These are phyloP conservation scores for Hypomontagnella monticulosa DNA, from an alignment of 495 filamentous ascomycete genomes.

Conservation along the genomic window DNA sequence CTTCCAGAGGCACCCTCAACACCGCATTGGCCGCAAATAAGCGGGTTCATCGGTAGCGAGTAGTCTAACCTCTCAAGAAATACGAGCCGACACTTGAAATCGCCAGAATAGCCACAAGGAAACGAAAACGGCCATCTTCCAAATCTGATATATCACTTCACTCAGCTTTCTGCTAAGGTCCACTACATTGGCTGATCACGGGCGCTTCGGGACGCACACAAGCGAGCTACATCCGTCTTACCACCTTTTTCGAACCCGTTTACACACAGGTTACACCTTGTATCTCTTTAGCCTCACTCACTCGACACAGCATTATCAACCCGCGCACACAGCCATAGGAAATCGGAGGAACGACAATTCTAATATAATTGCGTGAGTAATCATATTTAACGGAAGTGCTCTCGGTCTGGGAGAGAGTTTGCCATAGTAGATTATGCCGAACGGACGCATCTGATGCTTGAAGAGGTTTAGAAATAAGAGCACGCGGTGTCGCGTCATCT, in stretches of 20 bases:
- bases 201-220: conserved; percentile 38
- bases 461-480: conserved; percentile 14
- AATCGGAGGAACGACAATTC: neutral
- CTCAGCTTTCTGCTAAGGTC: conserved; percentile 12
- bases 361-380: conserved; percentile 31
- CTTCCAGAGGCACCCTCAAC: neutral
- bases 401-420: conserved; percentile 19
- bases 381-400: conserved; percentile 15
- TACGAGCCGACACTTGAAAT: neutral
- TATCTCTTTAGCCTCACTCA: conserved; percentile 28
- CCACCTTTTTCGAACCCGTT: conserved; percentile 20
- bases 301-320: conserved; percentile 23
- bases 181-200: conserved; percentile 23
- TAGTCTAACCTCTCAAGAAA: conserved; percentile 7
- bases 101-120: neutral
- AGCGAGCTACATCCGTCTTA: conserved; percentile 38
- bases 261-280: conserved; percentile 34
- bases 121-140: conserved; percentile 2
- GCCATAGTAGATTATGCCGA: conserved; percentile 22
- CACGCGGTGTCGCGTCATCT: conserved; percentile 25
- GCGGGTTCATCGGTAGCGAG: conserved; percentile 17
- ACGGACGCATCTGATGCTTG: conserved; percentile 29
- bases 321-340: conserved; percentile 16
- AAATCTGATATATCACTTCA: conserved; percentile 35
- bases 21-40: conserved; percentile 26